phyloP scores from a whole-genome alignment of 1,284 basidiomycete species.

The Apiotrichum siamense region DNA sequence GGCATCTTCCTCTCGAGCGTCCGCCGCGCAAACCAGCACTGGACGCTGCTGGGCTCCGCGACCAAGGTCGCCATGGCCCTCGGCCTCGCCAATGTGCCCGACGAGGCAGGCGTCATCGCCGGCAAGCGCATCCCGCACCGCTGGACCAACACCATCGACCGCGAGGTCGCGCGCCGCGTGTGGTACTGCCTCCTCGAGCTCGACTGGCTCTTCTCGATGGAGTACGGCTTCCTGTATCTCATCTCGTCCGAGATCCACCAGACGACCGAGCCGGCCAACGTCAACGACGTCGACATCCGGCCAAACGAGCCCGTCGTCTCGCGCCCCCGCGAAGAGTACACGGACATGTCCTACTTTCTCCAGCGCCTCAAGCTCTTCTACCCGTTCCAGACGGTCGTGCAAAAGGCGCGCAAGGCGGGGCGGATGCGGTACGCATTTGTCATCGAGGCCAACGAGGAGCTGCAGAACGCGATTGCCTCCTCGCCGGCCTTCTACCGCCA shows the following conservation, averaged over 20 bases:
- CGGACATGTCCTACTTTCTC: slow-evolving; percentile 27
- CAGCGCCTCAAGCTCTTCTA: slow-evolving; percentile 22
- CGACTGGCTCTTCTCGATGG: slow-evolving; percentile 26
- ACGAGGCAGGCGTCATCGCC: slow-evolving; percentile 11
- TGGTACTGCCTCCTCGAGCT: slow-evolving; percentile 25
- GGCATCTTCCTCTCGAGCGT: slow-evolving; percentile 21
- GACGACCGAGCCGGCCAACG: slow-evolving; percentile 24
- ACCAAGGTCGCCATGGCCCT: slow-evolving; percentile 24
- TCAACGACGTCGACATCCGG: slow-evolving; percentile 21
- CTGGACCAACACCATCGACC: slow-evolving; percentile 21
- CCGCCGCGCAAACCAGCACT: slow-evolving; percentile 22
- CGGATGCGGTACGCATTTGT: slow-evolving; percentile 23
- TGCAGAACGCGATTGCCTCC: slow-evolving; percentile 12
- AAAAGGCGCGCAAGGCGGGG: slow-evolving; percentile 17
- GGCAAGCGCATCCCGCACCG: slow-evolving; percentile 11
- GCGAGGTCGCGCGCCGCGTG: slow-evolving; percentile 23
- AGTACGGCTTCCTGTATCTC: slow-evolving; percentile 24
- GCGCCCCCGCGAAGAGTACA: slow-evolving; percentile 17
- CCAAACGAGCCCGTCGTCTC: slow-evolving; percentile 12
- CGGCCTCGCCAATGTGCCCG: slow-evolving; percentile 12
- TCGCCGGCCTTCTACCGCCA: slow-evolving; percentile 16
- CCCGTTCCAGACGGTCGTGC: slow-evolving; percentile 21
- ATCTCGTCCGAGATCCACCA: slow-evolving; percentile 23
- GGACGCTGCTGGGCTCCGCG: slow-evolving; percentile 22
- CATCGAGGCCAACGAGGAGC: slow-evolving; percentile 16